Evolutionary conservation across 169 alveolate species (phyloP), one percentile per base, ranked within the genome.

Genomic region (Sarcocystis neurona): DNA sequence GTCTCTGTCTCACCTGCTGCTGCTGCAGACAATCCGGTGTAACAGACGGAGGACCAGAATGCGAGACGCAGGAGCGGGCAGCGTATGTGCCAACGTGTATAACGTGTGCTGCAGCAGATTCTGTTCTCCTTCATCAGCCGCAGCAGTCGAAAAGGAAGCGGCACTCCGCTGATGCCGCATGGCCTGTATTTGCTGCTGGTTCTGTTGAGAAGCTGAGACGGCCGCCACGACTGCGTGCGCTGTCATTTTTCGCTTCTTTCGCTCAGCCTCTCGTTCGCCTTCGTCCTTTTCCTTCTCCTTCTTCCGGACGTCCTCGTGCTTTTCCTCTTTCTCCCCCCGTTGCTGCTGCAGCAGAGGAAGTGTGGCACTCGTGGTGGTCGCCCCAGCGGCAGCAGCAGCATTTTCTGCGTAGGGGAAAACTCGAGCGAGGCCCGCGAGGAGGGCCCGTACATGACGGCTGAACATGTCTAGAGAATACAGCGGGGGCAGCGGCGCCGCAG

Each of bases 11-110:
- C n/a, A n/a, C n/a, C n/a, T n/a, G 60, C 8, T 8, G 60, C 60
- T 50, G n/a, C 18, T 50, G 60, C n/a, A 18, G 18, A 32, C n/a
- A 4, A 63, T 1, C 43, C 75, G 75, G 12, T 63, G 75, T 8
- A 63, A 43, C 44, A 63, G 75, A 20, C 75, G 75, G 6, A 63
- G 75, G n/a, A 63, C 75, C 46, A 63, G 44, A 43, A 63, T 63
- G 27, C 75, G 39, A 10, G 75, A 63, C 41, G 75, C 75, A 37
- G 32, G 27, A 18, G 75, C 27, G 37, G 75, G 75, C 75, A 63
- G 75, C 43, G 75, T 63, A 43, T 63, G 75, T 1, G 41, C 75
- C 27, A 63, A 43, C 5, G 75, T n/a, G 75, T 12, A 63, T 5
- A 63, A 43, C 44, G 75, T 63, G 4, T 63, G 44, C 20, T 30